Evolutionary conservation across 371 early-diverging fungal genomes (phyloP), one percentile per base, ranked within the genome.

Genomic region (Entomophthora muscae): DNA sequence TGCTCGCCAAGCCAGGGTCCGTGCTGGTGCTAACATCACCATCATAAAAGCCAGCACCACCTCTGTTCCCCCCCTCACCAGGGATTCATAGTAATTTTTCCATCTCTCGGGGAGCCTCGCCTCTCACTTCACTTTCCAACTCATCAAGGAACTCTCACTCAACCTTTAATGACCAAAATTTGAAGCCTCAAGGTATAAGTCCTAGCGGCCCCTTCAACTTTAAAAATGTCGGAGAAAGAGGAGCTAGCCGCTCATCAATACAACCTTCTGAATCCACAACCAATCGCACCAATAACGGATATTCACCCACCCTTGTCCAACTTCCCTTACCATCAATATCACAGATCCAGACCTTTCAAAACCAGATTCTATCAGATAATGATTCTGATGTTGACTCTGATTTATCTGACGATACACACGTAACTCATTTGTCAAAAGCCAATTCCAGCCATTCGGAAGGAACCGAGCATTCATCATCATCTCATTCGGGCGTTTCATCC

Each of bases 21-120:
- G 31, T 17, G 31, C 31, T 61, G 61, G 61, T 21, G 42, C n/a
- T 24, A 61, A 61, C 26, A 61, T 61, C 31, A 61, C 61, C 3
- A 30, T 61, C 7, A 61, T 61, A 42, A 61, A 61, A 22, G 42
- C n/a, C 42, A 51, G 42, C 22, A 42, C 42, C 31, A 51, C 52
- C 17, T 22, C 42, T 5, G 31, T 61, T 29, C 31, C 31, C 22
- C 22, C 61, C 5, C n/a, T 32, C 22, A n/a, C 33, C 2, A 17
- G 42, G n/a, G 21, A 51, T 31, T 33, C 31, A 24, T n/a, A 58
- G 10, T 22, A 58, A 30, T 27, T 12, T 3, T 13, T 32, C 31
- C 26, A 24, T n/a, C n/a, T n/a, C n/a, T n/a, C n/a, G n/a, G n/a
- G n/a, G n/a, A n/a, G n/a, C n/a, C 7, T 32, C 33, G n/a, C 33